These are phyloP conservation scores for Magnaporthiopsis incrustans DNA, from an alignment of 2,329 filamentous ascomycete species.

Conservation along the genomic window DNA sequence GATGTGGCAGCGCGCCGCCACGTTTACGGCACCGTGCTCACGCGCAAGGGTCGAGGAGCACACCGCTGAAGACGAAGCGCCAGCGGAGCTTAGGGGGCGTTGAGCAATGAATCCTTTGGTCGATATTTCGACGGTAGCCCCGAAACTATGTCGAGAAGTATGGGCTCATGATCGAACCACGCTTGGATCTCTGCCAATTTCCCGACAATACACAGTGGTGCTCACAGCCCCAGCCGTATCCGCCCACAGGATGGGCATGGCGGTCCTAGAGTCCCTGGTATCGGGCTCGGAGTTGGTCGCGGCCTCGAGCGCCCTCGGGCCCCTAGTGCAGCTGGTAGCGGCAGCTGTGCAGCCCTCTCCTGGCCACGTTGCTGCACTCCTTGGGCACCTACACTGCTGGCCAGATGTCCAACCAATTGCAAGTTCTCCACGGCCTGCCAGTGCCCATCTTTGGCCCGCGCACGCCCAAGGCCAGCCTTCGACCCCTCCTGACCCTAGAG, in stretches of 20 bases:
- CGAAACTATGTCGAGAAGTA: too few species aligned
- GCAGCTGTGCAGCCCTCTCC: conserved; percentile 5
- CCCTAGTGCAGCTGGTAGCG: conserved; percentile 10
- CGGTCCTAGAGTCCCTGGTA: neutral
- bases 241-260: neutral
- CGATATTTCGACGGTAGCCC: too few species aligned
- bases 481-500: conserved; percentile 9
- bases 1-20: conserved; percentile 35
- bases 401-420: conserved; percentile 9
- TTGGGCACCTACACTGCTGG: conserved; percentile 9
- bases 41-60: conserved; percentile 16
- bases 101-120: too few species aligned
- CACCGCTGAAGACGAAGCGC: too few species aligned
- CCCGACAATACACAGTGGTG: too few species aligned
- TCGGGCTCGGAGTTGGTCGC: neutral
- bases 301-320: neutral
- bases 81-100: too few species aligned
- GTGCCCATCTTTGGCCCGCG: conserved; percentile 10
- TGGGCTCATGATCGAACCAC: too few species aligned
- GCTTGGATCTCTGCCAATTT: too few species aligned
- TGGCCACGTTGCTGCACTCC: conserved; percentile 7
- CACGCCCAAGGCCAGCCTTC: neutral
- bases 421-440: conserved; percentile 9
- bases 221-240: too few species aligned
- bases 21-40: conserved; percentile 33